Base-by-base conservation (phyloP, 1,284 basidiomycete species). In the Melampsora abietis-canadensis region DNA sequence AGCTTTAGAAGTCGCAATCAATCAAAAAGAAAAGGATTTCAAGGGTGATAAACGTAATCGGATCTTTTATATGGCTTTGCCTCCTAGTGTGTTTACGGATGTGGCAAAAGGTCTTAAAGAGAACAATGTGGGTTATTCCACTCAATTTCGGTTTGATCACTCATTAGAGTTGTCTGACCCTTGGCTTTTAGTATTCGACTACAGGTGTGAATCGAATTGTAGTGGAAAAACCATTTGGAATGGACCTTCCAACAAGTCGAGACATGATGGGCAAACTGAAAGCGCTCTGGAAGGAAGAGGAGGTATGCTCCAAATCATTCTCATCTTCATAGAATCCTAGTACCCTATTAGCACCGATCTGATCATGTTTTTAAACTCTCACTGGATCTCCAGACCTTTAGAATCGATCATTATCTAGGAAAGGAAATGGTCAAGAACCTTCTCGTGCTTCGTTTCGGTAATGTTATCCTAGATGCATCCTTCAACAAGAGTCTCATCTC, bases 391-490 rank as follows among this genome's bases (percentile, higher is more conserved):
- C 63, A 81, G 85, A 97, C 93, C 10, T 97, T 92, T 88, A 91
- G 94, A 77, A 97, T 97, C 82, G 94, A 97, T 83, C 94, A 97
- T 82, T 97, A 97, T 83, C 89, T 97, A 73, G 94, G 94, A 77
- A 97, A 97, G 85, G 94, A 97, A 86, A 97, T 97, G 94, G 91
- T 96, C 82, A 97, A 97, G 86, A 97, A 97, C 83, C 82, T 97
- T 75, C 89, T 97, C 77, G 92, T 96, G 44, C 85, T 96, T 66
- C 89, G 94, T 57, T 97, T 97, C 81, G 94, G 92, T 77, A 97
- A 97, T 83, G 84, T 93, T 78, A 91, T 93, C 37, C 84, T 96
- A 83, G 88, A 88, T 77, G 87, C 91, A 34, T 87, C 87, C 31
- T 94, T 94, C 90, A 93, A 96, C 85, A 95, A 91, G 84, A 92